Evolutionary conservation across 2,329 filamentous ascomycete species (phyloP).

Genomic region (Fusarium sp.): DNA sequence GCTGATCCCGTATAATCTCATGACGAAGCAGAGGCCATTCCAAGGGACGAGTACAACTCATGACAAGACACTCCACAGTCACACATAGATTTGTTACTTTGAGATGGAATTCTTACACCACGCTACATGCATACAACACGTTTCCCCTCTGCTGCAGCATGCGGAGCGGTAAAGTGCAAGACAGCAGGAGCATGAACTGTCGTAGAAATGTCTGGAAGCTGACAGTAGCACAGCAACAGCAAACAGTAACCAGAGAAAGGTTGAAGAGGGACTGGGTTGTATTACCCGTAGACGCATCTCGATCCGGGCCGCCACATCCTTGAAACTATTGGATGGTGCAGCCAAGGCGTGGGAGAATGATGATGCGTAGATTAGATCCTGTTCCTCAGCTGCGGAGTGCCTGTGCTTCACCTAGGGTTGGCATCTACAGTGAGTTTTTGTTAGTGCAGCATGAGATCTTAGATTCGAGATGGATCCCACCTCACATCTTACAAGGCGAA

Average conservation of each 20-base stretch:
- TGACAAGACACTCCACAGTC: conserved; percentile 5
- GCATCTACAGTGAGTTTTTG: neutral
- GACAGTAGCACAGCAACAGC: neutral
- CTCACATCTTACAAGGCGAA: conserved; percentile 4
- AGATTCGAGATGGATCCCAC: conserved; percentile 3
- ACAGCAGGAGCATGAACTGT: conserved; percentile 9
- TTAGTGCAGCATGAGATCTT: conserved; percentile 12
- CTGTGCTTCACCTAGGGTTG: neutral
- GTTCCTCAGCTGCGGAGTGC: conserved; percentile 2
- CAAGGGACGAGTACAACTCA: conserved; percentile 7
- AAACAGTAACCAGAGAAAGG: neutral
- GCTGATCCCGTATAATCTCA: conserved; percentile 3
- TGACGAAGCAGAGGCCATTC: conserved; percentile 15
- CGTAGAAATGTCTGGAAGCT: conserved; percentile 1
- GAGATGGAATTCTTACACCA: conserved; percentile 12
- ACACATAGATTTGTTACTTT: conserved; percentile 6
- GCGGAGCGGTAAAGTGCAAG: neutral
- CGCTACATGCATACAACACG: conserved; percentile 1
- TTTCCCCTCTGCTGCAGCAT: neutral
- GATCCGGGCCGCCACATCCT: conserved; percentile 42
- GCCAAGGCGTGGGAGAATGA: conserved; percentile 30
- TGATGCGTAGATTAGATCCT: conserved; percentile 44
- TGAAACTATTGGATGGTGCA: conserved; percentile 26
- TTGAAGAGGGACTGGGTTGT: neutral
- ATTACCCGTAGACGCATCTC: conserved; percentile 32